A percentile compares a stretch with the other conserved stretches of the same genome.
These are phyloP conservation scores for Omphalotus olearius DNA, from an alignment of 1,284 basidiomycete genomes.

Conservation along the genomic window DNA sequence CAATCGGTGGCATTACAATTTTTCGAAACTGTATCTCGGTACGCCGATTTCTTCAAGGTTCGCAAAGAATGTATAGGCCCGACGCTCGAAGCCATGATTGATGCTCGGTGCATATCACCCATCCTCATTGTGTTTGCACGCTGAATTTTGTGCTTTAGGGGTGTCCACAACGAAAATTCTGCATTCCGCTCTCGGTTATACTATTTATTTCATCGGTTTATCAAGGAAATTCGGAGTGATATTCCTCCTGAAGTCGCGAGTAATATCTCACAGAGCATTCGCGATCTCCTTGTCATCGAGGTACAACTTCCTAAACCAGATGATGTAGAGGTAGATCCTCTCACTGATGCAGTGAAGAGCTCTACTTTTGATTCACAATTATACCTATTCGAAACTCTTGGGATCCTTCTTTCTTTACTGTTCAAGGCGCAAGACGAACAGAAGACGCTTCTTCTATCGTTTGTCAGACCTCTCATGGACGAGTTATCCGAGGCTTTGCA, in stretches of 20 bases:
- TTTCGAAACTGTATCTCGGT: constrained; percentile 91
- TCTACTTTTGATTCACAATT: constrained; percentile 87
- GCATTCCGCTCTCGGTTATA: constrained; percentile 78
- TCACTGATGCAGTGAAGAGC: constrained; percentile 78
- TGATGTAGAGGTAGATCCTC: constrained; percentile 59
- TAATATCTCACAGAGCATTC: constrained; percentile 72
- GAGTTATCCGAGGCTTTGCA: constrained; percentile 72
- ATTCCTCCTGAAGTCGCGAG: constrained; percentile 73
- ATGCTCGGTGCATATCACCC: constrained; percentile 53
- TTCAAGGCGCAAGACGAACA: constrained; percentile 71
- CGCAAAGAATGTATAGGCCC: constrained; percentile 84
- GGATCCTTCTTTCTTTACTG: constrained; percentile 79
- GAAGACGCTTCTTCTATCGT: constrained; percentile 66
- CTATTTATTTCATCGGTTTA: constrained; percentile 93
- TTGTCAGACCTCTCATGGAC: constrained; percentile 80
- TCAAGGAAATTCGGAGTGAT: constrained; percentile 81
- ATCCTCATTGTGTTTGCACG: constrained; percentile 3
- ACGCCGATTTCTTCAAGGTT: constrained; percentile 95
- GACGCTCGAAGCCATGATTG: constrained; percentile 87
- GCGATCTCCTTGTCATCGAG: constrained; percentile 64
- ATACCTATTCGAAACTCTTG: constrained; percentile 92
- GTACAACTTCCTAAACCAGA: constrained; percentile 67
- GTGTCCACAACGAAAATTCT: constrained; percentile 78
- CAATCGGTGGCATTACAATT: constrained; percentile 89
- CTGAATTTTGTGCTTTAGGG: constrained; percentile 45